These are phyloP conservation scores for Amanita brunnescens DNA, from an alignment of 768 basidiomycete genomes.

Conservation along the genomic window DNA sequence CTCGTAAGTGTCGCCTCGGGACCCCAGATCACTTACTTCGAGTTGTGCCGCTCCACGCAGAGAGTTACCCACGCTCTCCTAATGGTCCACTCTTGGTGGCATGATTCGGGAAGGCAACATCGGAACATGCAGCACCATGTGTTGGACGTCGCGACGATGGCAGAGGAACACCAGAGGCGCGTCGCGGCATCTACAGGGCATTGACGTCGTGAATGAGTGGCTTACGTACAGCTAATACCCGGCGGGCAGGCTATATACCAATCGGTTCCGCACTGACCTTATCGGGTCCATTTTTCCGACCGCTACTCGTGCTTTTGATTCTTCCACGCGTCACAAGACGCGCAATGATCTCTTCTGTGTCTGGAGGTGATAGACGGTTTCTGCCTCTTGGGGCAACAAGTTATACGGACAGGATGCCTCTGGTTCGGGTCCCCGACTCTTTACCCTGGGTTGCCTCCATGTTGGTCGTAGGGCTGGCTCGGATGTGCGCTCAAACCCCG, in stretches of 20 bases:
- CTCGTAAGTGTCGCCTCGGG: constrained; percentile 45
- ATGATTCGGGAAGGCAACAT: constrained; percentile 34
- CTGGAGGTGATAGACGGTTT: constrained; percentile 3
- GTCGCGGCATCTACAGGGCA: constrained; percentile 31
- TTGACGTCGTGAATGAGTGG: constrained; percentile 27
- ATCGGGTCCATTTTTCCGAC: constrained; percentile 1
- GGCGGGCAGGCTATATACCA: constrained; percentile 6
- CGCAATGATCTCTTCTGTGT: constrained; percentile 8
- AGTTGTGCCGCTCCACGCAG: constrained; percentile 21
- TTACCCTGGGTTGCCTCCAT: constrained; percentile 18
- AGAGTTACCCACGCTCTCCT: constrained; percentile 9
- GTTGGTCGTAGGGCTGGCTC: constrained; percentile 7
- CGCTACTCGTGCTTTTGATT: constrained; percentile 7
- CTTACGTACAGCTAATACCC: constrained; percentile 23
- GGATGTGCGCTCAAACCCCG: constrained; percentile 35
- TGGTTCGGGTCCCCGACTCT: constrained; percentile 38
- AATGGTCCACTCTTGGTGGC: not conserved
- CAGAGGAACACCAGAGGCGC: constrained; percentile 37
- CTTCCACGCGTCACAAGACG: constrained; percentile 7
- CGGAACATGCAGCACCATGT: constrained; percentile 36
- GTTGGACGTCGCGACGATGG: constrained; percentile 12
- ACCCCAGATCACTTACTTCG: constrained; percentile 23
- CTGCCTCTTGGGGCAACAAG: constrained; percentile 18
- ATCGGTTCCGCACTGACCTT: constrained; percentile 18
- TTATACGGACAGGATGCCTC: constrained; percentile 29